Evolutionary conservation across 257 asterid species (phyloP).

Genomic region (Solanum virginianum): DNA sequence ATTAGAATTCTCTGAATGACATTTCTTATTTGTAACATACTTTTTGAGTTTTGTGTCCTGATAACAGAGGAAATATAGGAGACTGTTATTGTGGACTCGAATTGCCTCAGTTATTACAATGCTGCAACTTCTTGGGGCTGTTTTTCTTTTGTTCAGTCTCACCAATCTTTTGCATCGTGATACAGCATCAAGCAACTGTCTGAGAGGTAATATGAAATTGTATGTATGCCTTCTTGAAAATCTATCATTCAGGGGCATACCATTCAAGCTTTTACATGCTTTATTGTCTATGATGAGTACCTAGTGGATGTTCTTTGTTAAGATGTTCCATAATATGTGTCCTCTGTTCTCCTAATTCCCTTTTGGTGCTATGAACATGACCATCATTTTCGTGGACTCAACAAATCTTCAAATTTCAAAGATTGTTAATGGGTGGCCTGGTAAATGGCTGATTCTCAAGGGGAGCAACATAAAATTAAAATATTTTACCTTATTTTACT

Average conservation of each 20-base stretch:
- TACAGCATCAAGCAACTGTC: slow-evolving; percentile 3
- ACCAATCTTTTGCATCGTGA: background rate
- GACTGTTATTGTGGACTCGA: slow-evolving; percentile 16
- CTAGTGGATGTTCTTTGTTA: background rate
- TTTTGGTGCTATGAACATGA: background rate
- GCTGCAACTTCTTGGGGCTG: slow-evolving; percentile 12
- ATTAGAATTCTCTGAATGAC: background rate
- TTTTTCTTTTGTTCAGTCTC: slow-evolving; percentile 4
- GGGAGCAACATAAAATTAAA: background rate
- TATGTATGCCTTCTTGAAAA: background rate
- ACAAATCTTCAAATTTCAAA: background rate
- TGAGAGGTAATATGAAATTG: slow-evolving; percentile 3
- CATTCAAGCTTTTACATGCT: background rate
- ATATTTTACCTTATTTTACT: background rate
- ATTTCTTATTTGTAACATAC: background rate
- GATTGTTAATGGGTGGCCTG: background rate
- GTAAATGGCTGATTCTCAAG: background rate
- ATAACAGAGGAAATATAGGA: slow-evolving; percentile 7
- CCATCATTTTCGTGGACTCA: background rate
- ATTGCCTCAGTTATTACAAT: slow-evolving; percentile 11
- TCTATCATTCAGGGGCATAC: background rate
- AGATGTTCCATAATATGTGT: background rate
- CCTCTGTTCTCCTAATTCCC: background rate
- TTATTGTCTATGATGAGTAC: background rate
- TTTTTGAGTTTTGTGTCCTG: background rate